phyloP scores from a whole-genome alignment of 2,329 filamentous ascomycete species.

The Colletotrichum zoysiae region DNA sequence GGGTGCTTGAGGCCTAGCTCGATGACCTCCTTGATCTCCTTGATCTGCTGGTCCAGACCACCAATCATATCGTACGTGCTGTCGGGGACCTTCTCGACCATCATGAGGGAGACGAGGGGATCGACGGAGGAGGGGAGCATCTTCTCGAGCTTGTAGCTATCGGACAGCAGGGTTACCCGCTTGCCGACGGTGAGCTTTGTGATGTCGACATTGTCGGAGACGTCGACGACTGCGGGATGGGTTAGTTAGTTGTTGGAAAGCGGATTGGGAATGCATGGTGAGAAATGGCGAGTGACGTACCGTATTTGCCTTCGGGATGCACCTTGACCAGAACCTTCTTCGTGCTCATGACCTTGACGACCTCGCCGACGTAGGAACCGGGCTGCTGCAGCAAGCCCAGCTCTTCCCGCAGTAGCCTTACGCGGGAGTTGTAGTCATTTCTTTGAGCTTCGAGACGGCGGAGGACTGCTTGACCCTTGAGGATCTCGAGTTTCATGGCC shows the following conservation, averaged over 20 bases:
- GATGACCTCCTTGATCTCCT: slow-evolving; percentile 99
- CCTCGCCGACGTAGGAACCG: slow-evolving; percentile 97
- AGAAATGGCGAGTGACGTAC: slow-evolving; percentile 63
- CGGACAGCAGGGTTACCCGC: slow-evolving; percentile 94
- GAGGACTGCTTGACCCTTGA: slow-evolving; percentile 96
- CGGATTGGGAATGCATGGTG: background rate
- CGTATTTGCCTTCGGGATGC: slow-evolving; percentile 99
- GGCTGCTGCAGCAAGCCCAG: slow-evolving; percentile 96
- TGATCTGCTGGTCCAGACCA: slow-evolving; percentile 98
- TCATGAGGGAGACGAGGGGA: slow-evolving; percentile 98
- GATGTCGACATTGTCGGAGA: slow-evolving; percentile 94
- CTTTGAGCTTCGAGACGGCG: slow-evolving; percentile 96
- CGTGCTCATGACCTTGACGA: slow-evolving; percentile 99
- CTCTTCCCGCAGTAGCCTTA: slow-evolving; percentile 94
- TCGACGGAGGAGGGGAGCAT: slow-evolving; percentile 98
- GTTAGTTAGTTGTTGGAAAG: slow-evolving; percentile 12
- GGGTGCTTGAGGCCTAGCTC: slow-evolving; percentile 98
- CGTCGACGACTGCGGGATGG: slow-evolving; percentile 81
- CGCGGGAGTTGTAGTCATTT: slow-evolving; percentile 99
- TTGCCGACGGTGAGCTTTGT: slow-evolving; percentile 97
- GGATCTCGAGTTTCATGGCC: slow-evolving; percentile 99
- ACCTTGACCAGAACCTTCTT: slow-evolving; percentile 99
- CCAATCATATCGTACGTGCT: slow-evolving; percentile 99
- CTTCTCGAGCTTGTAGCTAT: slow-evolving; percentile 99
- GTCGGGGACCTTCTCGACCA: slow-evolving; percentile 99